Conservation (phyloP, 2,329 filamentous ascomycete genomes). For the Sporothrix schenckii region DNA sequence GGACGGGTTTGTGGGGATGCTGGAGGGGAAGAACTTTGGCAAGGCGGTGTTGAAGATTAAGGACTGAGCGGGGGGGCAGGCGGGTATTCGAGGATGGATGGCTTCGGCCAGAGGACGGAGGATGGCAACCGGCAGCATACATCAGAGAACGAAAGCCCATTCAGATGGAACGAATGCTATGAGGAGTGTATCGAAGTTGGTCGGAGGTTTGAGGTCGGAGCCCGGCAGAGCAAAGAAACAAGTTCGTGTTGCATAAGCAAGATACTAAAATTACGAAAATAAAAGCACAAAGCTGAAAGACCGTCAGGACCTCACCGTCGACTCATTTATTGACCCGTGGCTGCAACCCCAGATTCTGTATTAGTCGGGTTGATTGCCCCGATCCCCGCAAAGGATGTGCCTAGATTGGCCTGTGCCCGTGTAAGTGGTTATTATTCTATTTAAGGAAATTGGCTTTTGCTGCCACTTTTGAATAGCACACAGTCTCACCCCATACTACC, state of each 20-base stretch:
- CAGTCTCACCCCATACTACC: too few species aligned
- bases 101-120: not conserved
- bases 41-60: constrained; percentile 74
- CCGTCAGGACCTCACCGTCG: too few species aligned
- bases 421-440: constrained; percentile 23
- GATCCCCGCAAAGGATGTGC: constrained; percentile 1
- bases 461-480: too few species aligned
- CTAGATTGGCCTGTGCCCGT: constrained; percentile 11
- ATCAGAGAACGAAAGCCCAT: not conserved
- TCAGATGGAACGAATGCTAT: too few species aligned
- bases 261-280: too few species aligned
- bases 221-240: not conserved
- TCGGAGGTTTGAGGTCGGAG: constrained; percentile 11
- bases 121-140: not conserved
- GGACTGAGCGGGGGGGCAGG: constrained; percentile 1
- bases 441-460: constrained; percentile 3
- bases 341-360: not conserved
- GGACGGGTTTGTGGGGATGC: constrained; percentile 73
- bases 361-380: constrained; percentile 30
- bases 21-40: constrained; percentile 80
- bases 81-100: not conserved
- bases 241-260: too few species aligned
- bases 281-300: not conserved
- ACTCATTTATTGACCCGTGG: not conserved
- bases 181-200: not conserved